phyloP scores from a whole-genome alignment of 2,329 filamentous ascomycete species.

The Colletotrichum eremochloae region DNA sequence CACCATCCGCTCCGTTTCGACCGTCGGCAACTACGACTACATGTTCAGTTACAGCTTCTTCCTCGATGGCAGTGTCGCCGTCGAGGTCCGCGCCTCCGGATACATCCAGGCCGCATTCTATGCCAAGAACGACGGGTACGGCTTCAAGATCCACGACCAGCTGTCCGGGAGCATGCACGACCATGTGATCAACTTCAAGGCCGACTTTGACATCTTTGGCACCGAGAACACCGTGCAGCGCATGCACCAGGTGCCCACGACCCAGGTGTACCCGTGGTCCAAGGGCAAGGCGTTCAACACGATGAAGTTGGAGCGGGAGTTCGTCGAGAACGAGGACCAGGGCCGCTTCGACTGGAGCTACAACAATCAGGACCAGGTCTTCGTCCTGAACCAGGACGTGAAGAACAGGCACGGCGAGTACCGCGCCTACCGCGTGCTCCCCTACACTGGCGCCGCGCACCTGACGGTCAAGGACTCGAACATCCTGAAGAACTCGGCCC shows the following conservation, averaged over 20 bases:
- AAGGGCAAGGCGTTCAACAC: constrained; percentile 61
- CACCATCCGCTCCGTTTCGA: constrained; percentile 59
- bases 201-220: constrained; percentile 65
- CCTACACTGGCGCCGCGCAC: constrained; percentile 55
- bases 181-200: constrained; percentile 68
- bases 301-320: constrained; percentile 61
- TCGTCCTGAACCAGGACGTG: constrained; percentile 64
- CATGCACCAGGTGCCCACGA: constrained; percentile 51
- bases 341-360: constrained; percentile 61
- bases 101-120: constrained; percentile 67
- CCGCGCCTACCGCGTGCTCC: constrained; percentile 64
- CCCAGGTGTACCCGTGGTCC: constrained; percentile 63
- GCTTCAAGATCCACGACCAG: constrained; percentile 63
- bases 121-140: constrained; percentile 61
- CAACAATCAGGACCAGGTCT: constrained; percentile 62
- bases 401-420: constrained; percentile 65
- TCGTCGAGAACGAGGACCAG: constrained; percentile 58
- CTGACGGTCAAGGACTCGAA: constrained; percentile 64
- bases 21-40: constrained; percentile 68
- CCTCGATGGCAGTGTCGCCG: constrained; percentile 64
- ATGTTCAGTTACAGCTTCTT: constrained; percentile 65
- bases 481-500: constrained; percentile 58
- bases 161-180: constrained; percentile 66
- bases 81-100: constrained; percentile 66
- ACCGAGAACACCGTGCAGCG: constrained; percentile 59